These are phyloP conservation scores for Penicillium occitanis DNA, from an alignment of 2,329 filamentous ascomycete genomes.

Conservation along the genomic window DNA sequence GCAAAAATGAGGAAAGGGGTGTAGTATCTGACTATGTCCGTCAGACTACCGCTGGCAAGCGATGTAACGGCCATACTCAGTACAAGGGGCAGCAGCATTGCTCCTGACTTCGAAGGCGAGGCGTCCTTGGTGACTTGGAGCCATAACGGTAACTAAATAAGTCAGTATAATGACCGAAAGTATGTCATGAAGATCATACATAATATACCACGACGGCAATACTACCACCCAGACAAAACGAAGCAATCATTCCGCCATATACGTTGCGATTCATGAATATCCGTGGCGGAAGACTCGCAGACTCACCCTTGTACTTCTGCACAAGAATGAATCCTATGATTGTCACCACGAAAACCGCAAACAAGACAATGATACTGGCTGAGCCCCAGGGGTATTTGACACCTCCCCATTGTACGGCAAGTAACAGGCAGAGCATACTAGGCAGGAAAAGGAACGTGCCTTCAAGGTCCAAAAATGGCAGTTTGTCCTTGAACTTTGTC, in stretches of 20 bases:
- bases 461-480: conserved; percentile 49
- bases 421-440: conserved; percentile 53
- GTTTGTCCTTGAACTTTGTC: conserved; percentile 16
- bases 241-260: conserved; percentile 18
- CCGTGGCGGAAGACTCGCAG: conserved; percentile 21
- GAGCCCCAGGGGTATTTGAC: conserved; percentile 53
- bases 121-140: conserved; percentile 42
- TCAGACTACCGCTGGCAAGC: conserved; percentile 29
- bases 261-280: conserved; percentile 22
- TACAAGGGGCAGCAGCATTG: conserved; percentile 45
- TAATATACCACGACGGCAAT: conserved; percentile 23
- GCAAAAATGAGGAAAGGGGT: conserved; percentile 32
- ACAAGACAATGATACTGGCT: conserved; percentile 52
- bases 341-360: conserved; percentile 52
- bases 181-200: conserved; percentile 12
- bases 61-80: conserved; percentile 32
- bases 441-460: conserved; percentile 55
- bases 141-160: conserved; percentile 24
- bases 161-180: conserved; percentile 19
- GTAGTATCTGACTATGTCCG: conserved; percentile 31
- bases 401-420: conserved; percentile 61
- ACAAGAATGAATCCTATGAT: conserved; percentile 28
- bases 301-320: conserved; percentile 15
- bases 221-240: conserved; percentile 18
- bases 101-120: conserved; percentile 38